Percentiles rank a stretch among this genome's conserved stretches.
phyloP scores from a whole-genome alignment of 345 rosid genomes.

The Acer yangbiense region DNA sequence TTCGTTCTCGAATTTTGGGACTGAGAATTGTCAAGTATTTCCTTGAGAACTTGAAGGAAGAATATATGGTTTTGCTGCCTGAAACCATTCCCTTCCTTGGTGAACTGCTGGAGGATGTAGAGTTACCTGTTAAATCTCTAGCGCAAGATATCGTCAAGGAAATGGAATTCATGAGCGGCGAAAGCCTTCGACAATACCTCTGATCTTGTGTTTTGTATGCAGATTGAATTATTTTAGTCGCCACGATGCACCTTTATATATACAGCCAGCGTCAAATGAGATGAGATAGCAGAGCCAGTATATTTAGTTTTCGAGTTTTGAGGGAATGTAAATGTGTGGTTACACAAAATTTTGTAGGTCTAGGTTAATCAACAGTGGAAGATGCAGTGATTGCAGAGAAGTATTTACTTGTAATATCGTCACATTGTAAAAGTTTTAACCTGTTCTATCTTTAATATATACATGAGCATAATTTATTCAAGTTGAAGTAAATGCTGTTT shows the following conservation, averaged over 20 bases:
- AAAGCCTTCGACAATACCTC: slow-evolving; percentile 67
- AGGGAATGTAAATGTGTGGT: slow-evolving; percentile 12
- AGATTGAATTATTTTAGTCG: not conserved
- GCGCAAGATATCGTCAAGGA: slow-evolving; percentile 85
- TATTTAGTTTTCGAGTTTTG: not conserved
- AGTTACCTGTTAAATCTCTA: slow-evolving; percentile 72
- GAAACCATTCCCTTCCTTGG: slow-evolving; percentile 93
- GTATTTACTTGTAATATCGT: not conserved
- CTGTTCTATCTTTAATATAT: no score
- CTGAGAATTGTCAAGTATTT: slow-evolving; percentile 74
- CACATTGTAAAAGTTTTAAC: not conserved
- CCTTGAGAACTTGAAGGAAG: slow-evolving; percentile 81
- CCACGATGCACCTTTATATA: not conserved
- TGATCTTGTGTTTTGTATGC: slow-evolving; percentile 21
- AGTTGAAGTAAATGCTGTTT: no score
- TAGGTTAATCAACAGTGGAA: not conserved
- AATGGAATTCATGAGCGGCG: slow-evolving; percentile 91
- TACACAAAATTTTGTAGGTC: slow-evolving; percentile 12
- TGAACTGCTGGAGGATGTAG: slow-evolving; percentile 84
- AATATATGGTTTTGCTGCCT: slow-evolving; percentile 69
- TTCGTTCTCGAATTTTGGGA: slow-evolving; percentile 73
- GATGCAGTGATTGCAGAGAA: not conserved
- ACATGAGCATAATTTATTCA: not conserved
- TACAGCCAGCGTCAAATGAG: not conserved
- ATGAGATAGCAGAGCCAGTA: not conserved